Conservation (phyloP, 305 asterid species). For the Solanum hybrid region DNA sequence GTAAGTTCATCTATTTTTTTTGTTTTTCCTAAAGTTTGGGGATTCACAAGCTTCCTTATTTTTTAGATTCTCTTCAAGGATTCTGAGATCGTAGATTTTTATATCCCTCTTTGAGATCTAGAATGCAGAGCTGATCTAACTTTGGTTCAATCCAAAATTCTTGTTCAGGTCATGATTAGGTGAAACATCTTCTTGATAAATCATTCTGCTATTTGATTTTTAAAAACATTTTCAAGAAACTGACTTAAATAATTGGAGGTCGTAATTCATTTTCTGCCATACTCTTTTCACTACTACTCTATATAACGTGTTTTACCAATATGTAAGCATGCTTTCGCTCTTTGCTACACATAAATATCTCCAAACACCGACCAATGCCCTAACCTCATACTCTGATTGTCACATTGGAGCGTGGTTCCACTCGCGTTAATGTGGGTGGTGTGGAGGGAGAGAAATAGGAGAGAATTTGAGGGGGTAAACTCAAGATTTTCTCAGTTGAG, state of each 20-base stretch:
- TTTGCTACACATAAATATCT: background rate
- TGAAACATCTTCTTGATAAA: background rate
- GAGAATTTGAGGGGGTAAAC: background rate
- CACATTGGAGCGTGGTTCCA: background rate
- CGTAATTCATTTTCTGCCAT: background rate
- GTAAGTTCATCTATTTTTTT: constrained; percentile 37
- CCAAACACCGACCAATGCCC: background rate
- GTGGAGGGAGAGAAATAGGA: background rate
- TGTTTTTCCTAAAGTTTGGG: constrained; percentile 17
- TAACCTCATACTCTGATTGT: background rate
- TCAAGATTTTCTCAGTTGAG: background rate
- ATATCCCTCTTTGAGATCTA: background rate
- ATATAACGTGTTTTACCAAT: background rate
- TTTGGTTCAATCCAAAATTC: background rate
- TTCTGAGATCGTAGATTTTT: background rate
- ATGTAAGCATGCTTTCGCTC: background rate
- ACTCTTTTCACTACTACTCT: background rate
- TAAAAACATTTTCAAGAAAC: background rate
- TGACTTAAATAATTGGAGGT: background rate
- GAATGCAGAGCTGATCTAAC: background rate
- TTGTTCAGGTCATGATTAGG: background rate
- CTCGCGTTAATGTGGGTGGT: background rate
- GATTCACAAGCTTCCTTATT: background rate
- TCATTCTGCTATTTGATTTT: background rate
- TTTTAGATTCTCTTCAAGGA: background rate